Conservation (phyloP, 805 yeast genomes). For the Saturnispora bothae region DNA sequence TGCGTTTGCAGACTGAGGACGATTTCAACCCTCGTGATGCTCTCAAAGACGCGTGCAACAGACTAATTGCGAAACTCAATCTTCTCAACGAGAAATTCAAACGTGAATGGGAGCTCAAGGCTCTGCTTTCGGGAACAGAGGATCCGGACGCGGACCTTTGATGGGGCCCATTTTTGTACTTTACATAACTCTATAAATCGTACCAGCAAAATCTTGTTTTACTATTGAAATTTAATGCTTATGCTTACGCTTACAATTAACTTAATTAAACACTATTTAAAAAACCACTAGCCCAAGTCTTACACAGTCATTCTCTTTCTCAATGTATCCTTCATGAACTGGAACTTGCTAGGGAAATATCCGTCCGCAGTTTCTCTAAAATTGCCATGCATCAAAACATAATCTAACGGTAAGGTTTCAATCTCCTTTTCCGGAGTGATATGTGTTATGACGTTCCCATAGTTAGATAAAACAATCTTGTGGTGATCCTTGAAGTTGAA, state of each 20-base stretch:
- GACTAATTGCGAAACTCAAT: slow-evolving; percentile 70
- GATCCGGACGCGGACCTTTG: slow-evolving; percentile 30
- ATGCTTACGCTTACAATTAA: no score
- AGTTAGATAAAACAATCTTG: slow-evolving; percentile 69
- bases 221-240: no score
- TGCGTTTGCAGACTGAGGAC: slow-evolving; percentile 93
- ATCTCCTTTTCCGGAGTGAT: slow-evolving; percentile 69
- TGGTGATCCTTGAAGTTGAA: slow-evolving; percentile 94
- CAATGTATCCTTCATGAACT: slow-evolving; percentile 58
- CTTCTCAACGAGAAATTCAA: slow-evolving; percentile 66
- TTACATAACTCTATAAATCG: no score
- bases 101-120: slow-evolving; percentile 88
- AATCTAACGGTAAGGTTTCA: slow-evolving; percentile 49
- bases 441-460: slow-evolving; percentile 69
- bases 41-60: slow-evolving; percentile 77
- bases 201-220: no score
- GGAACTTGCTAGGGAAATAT: slow-evolving; percentile 38
- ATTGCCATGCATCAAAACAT: slow-evolving; percentile 36
- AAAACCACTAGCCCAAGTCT: no score
- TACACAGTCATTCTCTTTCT: slow-evolving; percentile 27
- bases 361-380: slow-evolving; percentile 34
- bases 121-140: slow-evolving; percentile 48
- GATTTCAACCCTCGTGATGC: slow-evolving; percentile 90
- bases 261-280: no score
- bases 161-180: no score